Evolutionary conservation across 1,139 yeast genomes (phyloP).

Genomic region (Suhomyces bribrorum): DNA sequence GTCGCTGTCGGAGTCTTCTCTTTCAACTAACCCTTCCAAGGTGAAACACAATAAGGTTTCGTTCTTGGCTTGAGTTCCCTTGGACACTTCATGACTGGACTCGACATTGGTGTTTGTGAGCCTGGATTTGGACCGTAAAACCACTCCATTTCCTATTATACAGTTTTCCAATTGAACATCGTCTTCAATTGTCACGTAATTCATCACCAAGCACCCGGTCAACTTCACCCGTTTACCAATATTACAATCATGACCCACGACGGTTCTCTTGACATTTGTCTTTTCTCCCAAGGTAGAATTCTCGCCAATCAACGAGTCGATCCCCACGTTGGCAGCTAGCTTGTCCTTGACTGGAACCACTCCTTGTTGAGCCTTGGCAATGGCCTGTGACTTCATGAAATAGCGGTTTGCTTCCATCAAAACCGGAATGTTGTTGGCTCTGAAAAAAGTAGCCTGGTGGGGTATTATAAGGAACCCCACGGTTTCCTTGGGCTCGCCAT

Average conservation of each 20-base stretch:
- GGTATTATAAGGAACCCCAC: conserved; percentile 69
- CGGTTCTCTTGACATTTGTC: conserved; percentile 80
- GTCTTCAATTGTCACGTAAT: conserved; percentile 73
- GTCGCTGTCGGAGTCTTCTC: conserved; percentile 23
- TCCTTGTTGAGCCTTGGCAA: conserved; percentile 25
- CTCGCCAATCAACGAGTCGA: conserved; percentile 76
- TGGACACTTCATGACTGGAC: conserved; percentile 66
- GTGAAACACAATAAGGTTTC: conserved; percentile 74
- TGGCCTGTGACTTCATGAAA: conserved; percentile 57
- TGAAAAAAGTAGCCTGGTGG: conserved; percentile 63
- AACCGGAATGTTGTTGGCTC: conserved; percentile 77
- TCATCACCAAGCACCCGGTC: conserved; percentile 80
- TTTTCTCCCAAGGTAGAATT: conserved; percentile 65
- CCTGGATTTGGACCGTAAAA: conserved; percentile 58
- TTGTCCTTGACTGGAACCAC: conserved; percentile 43
- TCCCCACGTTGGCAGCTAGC: conserved; percentile 78
- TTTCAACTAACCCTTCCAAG: conserved; percentile 51
- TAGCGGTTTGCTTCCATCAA: conserved; percentile 90
- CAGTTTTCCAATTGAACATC: conserved; percentile 89
- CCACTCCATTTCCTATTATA: conserved; percentile 71
- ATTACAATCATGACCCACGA: conserved; percentile 71
- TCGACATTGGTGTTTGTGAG: conserved; percentile 83
- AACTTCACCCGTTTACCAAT: conserved; percentile 87
- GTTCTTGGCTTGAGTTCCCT: conserved; percentile 71
- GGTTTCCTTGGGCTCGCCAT: conserved; percentile 57